These are phyloP conservation scores for Gastrolobium villosum DNA, from an alignment of 306 rosid species.

Conservation along the genomic window DNA sequence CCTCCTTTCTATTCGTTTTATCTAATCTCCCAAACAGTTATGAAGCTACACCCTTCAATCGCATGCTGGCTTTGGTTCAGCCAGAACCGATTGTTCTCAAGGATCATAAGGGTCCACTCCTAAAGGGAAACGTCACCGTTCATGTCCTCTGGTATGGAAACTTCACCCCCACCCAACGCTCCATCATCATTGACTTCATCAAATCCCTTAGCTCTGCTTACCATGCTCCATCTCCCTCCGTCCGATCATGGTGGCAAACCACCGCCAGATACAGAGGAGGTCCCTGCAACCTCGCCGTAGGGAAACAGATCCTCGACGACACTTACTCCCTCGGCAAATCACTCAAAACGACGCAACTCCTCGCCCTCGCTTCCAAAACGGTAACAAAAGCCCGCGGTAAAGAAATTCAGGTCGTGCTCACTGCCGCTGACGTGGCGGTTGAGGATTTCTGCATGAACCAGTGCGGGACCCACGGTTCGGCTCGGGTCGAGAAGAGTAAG, in stretches of 20 bases:
- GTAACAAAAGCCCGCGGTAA: neutral
- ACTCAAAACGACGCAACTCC: constrained; percentile 29
- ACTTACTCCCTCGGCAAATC: constrained; percentile 44
- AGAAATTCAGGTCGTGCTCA: constrained; percentile 32
- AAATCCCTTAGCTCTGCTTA: constrained; percentile 22
- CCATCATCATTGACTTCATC: constrained; percentile 40
- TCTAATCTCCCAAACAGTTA: neutral
- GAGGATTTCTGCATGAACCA: constrained; percentile 49
- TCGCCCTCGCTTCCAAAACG: constrained; percentile 22
- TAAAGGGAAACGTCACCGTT: constrained; percentile 57
- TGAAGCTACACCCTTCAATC: neutral
- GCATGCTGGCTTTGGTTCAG: constrained; percentile 38
- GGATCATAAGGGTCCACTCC: constrained; percentile 77
- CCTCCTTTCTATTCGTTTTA: neutral
- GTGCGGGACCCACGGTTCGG: constrained; percentile 41
- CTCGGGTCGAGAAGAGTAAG: fast-evolving
- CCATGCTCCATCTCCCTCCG: constrained; percentile 27
- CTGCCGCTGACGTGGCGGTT: constrained; percentile 42
- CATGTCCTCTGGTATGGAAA: constrained; percentile 72
- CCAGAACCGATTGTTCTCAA: constrained; percentile 50
- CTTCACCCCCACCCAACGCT: constrained; percentile 63
- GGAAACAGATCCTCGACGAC: constrained; percentile 32
- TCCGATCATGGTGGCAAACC: constrained; percentile 42
- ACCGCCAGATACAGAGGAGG: constrained; percentile 33
- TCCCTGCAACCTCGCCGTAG: constrained; percentile 40